These are phyloP conservation scores for Kluyveromyces sp. DNA, from an alignment of 1,139 yeast genomes.

Conservation along the genomic window DNA sequence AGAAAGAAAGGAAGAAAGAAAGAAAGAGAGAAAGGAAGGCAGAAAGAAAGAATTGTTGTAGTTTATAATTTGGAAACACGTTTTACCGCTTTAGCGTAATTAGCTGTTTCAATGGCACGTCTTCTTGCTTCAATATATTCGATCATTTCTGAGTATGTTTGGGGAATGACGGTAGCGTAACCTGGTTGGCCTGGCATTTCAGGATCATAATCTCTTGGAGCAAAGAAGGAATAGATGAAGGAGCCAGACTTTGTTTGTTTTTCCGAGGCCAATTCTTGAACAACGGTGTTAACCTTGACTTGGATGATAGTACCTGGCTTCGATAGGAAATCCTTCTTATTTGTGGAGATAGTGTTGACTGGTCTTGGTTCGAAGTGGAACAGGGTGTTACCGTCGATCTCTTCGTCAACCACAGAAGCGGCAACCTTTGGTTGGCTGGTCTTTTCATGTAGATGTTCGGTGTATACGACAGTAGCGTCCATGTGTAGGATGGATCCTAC, in stretches of 20 bases:
- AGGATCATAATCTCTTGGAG: conserved; percentile 46
- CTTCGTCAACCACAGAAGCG: conserved; percentile 19
- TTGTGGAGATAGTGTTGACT: conserved; percentile 47
- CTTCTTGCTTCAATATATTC: conserved; percentile 84
- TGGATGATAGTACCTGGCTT: conserved; percentile 85
- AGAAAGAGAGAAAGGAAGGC: too few species aligned
- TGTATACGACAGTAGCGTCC: conserved; percentile 76
- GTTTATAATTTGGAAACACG: conserved; percentile 7
- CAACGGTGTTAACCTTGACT: conserved; percentile 78
- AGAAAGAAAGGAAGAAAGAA: too few species aligned
- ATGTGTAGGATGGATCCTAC: conserved; percentile 83
- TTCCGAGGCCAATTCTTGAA: conserved; percentile 56
- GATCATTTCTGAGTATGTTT: conserved; percentile 88
- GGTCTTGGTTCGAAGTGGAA: conserved; percentile 46
- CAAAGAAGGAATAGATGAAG: conserved; percentile 82
- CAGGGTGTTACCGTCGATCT: conserved; percentile 19
- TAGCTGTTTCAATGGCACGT: conserved; percentile 77
- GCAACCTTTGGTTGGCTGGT: conserved; percentile 12
- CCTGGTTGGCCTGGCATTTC: conserved; percentile 36
- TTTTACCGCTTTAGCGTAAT: conserved; percentile 37
- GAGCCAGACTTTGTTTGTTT: conserved; percentile 70
- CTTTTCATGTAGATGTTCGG: conserved; percentile 58
- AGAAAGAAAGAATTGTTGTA: neutral
- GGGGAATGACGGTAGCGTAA: conserved; percentile 70
- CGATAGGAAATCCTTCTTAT: conserved; percentile 53